Evolutionary conservation across 164 flowering plant genomes (phyloP).

Genomic region (Macadamia integrifolia): DNA sequence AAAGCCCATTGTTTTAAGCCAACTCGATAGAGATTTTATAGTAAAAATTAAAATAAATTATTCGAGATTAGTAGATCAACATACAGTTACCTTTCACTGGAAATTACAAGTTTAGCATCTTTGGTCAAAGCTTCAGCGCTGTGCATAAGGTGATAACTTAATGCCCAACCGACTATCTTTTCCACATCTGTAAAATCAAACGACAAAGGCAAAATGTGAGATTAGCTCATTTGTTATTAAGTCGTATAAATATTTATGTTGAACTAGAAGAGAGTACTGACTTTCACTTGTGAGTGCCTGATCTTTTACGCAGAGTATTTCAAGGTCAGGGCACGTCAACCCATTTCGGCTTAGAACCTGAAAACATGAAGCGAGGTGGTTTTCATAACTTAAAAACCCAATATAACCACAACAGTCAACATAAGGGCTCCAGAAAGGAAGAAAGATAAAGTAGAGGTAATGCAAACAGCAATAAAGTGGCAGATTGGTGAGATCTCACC

Average conservation of each 20-base stretch:
- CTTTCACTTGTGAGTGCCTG: constrained; percentile 57
- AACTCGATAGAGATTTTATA: background rate
- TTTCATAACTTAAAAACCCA: background rate
- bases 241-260: no score
- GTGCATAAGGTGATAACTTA: constrained; percentile 55
- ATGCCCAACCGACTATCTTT: constrained; percentile 63
- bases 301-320: constrained; percentile 47
- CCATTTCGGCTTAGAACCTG: constrained; percentile 49
- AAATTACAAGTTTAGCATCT: constrained; percentile 48
- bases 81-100: constrained; percentile 46
- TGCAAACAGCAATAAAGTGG: no score
- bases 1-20: background rate
- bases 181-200: constrained; percentile 37
- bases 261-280: constrained; percentile 16
- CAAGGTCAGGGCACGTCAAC: constrained; percentile 51
- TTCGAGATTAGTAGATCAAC: no score
- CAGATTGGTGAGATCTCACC: no score
- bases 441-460: no score
- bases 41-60: no score
- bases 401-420: background rate
- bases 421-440: background rate
- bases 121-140: constrained; percentile 22
- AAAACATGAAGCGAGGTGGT: constrained; percentile 4
- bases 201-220: background rate
- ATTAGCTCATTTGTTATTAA: background rate